Percentiles rank a stretch among this genome's conserved stretches.
These are phyloP conservation scores for Senna tora DNA, from an alignment of 306 rosid genomes.

Conservation along the genomic window DNA sequence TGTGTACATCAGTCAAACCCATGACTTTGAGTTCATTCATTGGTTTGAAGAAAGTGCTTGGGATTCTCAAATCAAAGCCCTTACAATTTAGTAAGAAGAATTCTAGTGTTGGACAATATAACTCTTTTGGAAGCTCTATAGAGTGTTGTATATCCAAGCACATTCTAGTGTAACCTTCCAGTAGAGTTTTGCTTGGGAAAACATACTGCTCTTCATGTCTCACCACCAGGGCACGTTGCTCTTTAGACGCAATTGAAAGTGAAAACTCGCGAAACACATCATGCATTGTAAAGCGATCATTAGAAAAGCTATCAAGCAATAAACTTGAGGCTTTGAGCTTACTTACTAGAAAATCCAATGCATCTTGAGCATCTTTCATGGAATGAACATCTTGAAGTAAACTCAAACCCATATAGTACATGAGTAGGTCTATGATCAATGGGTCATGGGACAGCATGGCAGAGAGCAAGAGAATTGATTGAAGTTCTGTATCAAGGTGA, in stretches of 20 bases:
- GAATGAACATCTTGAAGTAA: not conserved
- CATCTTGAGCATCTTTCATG: constrained; percentile 8
- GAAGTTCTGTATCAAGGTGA: not conserved
- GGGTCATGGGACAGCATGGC: not conserved
- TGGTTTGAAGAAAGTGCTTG: not conserved
- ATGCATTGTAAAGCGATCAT: constrained; percentile 28
- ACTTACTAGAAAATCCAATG: not conserved
- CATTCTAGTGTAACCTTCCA: not conserved
- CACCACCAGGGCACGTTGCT: not conserved
- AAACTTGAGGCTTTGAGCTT: constrained; percentile 32
- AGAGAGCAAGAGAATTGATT: not conserved
- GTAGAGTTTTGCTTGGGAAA: not conserved
- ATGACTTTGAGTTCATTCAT: constrained; percentile 26
- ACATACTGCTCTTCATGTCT: not conserved
- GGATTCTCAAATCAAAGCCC: not conserved
- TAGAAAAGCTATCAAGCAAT: not conserved
- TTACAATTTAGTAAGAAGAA: not conserved
- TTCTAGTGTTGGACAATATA: not conserved
- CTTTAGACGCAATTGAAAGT: constrained; percentile 27
- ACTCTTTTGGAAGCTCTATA: not conserved
- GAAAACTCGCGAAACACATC: constrained; percentile 40
- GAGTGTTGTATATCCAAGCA: not conserved
- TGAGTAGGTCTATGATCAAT: not conserved
- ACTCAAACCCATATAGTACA: constrained; percentile 2
- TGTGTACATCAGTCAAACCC: not conserved